Conservation (phyloP, 1,284 basidiomycete species). For the Pyrrhoderma lamaoense region DNA sequence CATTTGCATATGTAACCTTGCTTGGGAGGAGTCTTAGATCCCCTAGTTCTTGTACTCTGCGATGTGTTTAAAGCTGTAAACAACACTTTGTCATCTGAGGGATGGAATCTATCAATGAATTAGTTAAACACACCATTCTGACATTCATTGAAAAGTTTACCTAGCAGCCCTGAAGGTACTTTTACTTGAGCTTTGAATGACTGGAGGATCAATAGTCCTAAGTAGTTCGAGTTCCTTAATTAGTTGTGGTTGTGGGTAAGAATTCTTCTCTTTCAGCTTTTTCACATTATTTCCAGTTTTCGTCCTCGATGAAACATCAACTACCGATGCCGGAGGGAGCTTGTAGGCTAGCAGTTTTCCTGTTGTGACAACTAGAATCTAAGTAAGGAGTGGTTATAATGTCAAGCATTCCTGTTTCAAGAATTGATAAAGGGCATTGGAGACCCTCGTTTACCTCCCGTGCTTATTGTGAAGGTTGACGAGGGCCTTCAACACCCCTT, state of each 20-base stretch:
- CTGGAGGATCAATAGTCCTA: slow-evolving; percentile 49
- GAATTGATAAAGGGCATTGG: too few species aligned
- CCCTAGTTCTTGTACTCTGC: slow-evolving; percentile 41
- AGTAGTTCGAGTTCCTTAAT: slow-evolving; percentile 36
- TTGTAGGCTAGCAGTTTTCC: slow-evolving; percentile 55
- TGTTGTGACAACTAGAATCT: slow-evolving; percentile 64
- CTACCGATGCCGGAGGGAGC: slow-evolving; percentile 26
- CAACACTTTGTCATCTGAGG: slow-evolving; percentile 41
- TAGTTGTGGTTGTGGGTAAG: not conserved
- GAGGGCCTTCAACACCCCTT: too few species aligned
- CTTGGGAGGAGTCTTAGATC: slow-evolving; percentile 42
- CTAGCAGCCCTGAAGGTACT: slow-evolving; percentile 70
- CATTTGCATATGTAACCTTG: slow-evolving; percentile 60
- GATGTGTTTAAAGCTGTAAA: slow-evolving; percentile 76
- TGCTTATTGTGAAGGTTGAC: too few species aligned
- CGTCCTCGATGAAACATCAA: slow-evolving; percentile 19
- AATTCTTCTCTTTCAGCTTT: slow-evolving; percentile 32
- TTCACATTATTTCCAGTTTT: slow-evolving; percentile 34
- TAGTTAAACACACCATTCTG: not conserved
- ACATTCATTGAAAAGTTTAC: slow-evolving; percentile 30
- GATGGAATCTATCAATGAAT: slow-evolving; percentile 48
- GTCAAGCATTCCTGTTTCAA: too few species aligned
- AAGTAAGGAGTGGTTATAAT: slow-evolving; percentile 7
- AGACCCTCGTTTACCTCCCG: too few species aligned
- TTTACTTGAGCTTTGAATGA: slow-evolving; percentile 38